A percentile compares a stretch with the other conserved stretches of the same genome.
These are phyloP conservation scores for Ceratocystiopsis brevicomis DNA, from an alignment of 2,329 filamentous ascomycete species.

Conservation along the genomic window DNA sequence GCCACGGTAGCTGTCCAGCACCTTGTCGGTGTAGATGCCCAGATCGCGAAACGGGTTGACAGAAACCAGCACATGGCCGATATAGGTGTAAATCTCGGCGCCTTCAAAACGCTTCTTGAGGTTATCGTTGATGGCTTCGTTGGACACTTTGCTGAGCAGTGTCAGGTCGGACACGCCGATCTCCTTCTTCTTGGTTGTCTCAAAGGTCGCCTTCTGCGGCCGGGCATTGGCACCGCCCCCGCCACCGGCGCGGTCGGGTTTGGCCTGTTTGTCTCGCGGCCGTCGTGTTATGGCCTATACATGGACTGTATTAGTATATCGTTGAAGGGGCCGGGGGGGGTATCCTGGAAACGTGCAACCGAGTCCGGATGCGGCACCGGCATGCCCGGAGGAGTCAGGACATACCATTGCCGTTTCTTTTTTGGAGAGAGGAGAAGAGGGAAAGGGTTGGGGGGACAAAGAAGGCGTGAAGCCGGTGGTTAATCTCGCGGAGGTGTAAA, in stretches of 20 bases:
- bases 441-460: no score
- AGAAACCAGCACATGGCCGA: slow-evolving; percentile 96
- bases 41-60: slow-evolving; percentile 96
- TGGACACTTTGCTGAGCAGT: slow-evolving; percentile 93
- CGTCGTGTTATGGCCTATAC: slow-evolving; percentile 29
- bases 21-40: slow-evolving; percentile 91
- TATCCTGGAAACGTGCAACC: no score
- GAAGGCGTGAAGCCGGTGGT: no score
- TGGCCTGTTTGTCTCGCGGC: slow-evolving; percentile 24
- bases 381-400: no score
- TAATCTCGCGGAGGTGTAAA: no score
- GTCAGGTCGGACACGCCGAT: slow-evolving; percentile 96
- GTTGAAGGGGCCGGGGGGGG: no score
- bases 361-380: no score
- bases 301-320: no score
- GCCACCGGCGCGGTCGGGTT: slow-evolving; percentile 20
- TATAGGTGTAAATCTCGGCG: slow-evolving; percentile 97
- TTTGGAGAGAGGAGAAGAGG: no score
- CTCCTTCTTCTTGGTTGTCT: slow-evolving; percentile 96
- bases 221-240: slow-evolving; percentile 31
- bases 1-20: slow-evolving; percentile 83
- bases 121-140: slow-evolving; percentile 98
- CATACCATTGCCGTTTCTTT: no score
- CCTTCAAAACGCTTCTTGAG: slow-evolving; percentile 95
- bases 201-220: slow-evolving; percentile 90